These are phyloP conservation scores for Globisporangium polare DNA, from an alignment of 352 stramenopile species.

Conservation along the genomic window DNA sequence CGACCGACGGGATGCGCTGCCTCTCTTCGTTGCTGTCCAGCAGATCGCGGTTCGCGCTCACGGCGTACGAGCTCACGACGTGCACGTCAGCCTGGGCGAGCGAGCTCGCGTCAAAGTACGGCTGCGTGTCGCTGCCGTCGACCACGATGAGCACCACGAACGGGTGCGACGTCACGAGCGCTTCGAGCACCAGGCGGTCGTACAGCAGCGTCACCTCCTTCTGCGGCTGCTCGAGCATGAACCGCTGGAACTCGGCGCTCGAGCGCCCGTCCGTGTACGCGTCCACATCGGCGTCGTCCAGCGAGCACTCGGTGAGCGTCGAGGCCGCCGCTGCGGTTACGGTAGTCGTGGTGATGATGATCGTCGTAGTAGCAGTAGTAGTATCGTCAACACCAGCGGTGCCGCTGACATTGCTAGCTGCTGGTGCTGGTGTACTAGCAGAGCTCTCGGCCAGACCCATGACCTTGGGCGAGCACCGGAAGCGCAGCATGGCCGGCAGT, in stretches of 20 bases:
- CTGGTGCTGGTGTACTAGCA: background rate
- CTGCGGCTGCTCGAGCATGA: slow-evolving; percentile 25
- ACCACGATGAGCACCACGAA: slow-evolving; percentile 36
- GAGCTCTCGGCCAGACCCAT: background rate
- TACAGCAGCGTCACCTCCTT: slow-evolving; percentile 18
- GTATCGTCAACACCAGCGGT: no score
- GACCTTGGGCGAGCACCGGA: slow-evolving; percentile 21
- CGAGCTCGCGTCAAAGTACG: slow-evolving; percentile 28
- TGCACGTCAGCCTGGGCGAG: slow-evolving; percentile 28
- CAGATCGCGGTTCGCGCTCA: slow-evolving; percentile 20
- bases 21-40: slow-evolving; percentile 14
- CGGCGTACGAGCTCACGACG: slow-evolving; percentile 19
- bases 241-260: slow-evolving; percentile 38
- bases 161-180: slow-evolving; percentile 16
- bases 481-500: slow-evolving; percentile 27
- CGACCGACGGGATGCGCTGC: slow-evolving; percentile 16
- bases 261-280: slow-evolving; percentile 28
- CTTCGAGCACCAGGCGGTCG: slow-evolving; percentile 10
- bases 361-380: background rate
- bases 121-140: slow-evolving; percentile 26
- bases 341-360: background rate
- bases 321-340: background rate
- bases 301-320: slow-evolving; percentile 11
- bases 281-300: slow-evolving; percentile 13
- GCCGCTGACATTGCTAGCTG: background rate